Conservation (phyloP, 768 basidiomycete genomes). For the Panus rudis region DNA sequence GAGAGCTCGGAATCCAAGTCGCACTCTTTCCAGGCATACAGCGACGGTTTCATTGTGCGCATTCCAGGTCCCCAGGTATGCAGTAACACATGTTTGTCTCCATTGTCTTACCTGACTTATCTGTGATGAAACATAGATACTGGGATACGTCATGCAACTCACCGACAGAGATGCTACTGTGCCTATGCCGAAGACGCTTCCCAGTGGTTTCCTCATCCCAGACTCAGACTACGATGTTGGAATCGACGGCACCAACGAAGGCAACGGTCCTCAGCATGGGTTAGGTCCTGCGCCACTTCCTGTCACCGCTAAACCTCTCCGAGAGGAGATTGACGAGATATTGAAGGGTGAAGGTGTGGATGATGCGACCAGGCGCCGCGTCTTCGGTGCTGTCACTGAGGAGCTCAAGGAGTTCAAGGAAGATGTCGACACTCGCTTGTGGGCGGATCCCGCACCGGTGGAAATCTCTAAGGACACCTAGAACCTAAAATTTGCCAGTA, state of each 20-base stretch:
- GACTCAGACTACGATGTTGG: conserved; percentile 1
- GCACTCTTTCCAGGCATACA: not conserved
- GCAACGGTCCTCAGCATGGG: not conserved
- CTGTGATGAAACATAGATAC: not conserved
- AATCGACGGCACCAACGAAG: not conserved
- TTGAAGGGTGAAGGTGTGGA: too few species aligned
- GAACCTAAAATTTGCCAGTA: too few species aligned
- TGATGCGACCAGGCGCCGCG: too few species aligned
- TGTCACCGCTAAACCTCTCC: not conserved
- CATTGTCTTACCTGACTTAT: not conserved
- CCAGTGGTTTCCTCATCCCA: conserved; percentile 1
- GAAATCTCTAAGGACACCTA: too few species aligned
- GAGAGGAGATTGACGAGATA: not conserved
- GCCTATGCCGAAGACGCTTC: conserved; percentile 1
- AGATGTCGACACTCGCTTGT: too few species aligned
- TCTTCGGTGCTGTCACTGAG: too few species aligned
- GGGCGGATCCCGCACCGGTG: too few species aligned
- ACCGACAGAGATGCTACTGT: not conserved
- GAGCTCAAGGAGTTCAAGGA: too few species aligned
- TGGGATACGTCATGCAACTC: conserved; percentile 1
- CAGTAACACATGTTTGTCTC: not conserved
- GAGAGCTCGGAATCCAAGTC: not conserved
- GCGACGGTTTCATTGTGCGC: not conserved
- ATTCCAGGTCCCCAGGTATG: not conserved
- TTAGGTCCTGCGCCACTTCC: conserved; percentile 11